Evolutionary conservation across 1,284 basidiomycete species (phyloP).

Genomic region (Cystobasidium pallidum): DNA sequence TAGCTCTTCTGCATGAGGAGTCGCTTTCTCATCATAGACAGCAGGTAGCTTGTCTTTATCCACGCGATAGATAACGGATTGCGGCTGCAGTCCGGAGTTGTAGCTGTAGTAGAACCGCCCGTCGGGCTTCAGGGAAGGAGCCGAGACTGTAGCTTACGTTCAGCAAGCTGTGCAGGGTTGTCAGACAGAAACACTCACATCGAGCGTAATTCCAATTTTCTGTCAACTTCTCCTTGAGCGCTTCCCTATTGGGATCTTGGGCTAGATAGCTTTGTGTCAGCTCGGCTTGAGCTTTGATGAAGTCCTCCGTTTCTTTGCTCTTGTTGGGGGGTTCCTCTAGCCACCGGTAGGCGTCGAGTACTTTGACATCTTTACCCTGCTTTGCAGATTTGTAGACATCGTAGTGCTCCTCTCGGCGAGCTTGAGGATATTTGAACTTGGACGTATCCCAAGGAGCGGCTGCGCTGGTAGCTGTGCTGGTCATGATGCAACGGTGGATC

Average conservation of each 20-base stretch:
- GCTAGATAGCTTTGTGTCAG: constrained; percentile 67
- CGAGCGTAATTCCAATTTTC: constrained; percentile 69
- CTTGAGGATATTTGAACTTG: constrained; percentile 63
- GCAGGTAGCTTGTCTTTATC: constrained; percentile 62
- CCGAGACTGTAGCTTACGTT: constrained; percentile 46
- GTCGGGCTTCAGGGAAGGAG: constrained; percentile 66
- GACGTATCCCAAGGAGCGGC: constrained; percentile 14
- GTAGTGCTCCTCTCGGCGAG: constrained; percentile 67
- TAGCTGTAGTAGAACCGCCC: constrained; percentile 67
- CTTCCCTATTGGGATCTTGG: constrained; percentile 64
- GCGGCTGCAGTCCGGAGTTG: constrained; percentile 51
- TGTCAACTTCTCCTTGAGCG: constrained; percentile 66
- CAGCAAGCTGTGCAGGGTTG: not conserved
- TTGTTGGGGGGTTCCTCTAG: constrained; percentile 56
- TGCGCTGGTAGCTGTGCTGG: not conserved
- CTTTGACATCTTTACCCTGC: constrained; percentile 62
- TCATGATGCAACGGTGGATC: not conserved
- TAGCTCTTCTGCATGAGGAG: constrained; percentile 63
- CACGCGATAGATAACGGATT: constrained; percentile 69
- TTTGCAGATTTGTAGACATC: constrained; percentile 70
- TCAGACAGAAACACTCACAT: constrained; percentile 59
- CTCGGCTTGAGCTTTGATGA: constrained; percentile 67
- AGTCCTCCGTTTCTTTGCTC: constrained; percentile 65
- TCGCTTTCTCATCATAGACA: constrained; percentile 60
- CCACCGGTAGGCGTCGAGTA: constrained; percentile 69